Evolutionary conservation across 176 grass and related monocot genomes (phyloP), one percentile per base, ranked within the genome.

Genomic region (Pontederia paniculata): DNA sequence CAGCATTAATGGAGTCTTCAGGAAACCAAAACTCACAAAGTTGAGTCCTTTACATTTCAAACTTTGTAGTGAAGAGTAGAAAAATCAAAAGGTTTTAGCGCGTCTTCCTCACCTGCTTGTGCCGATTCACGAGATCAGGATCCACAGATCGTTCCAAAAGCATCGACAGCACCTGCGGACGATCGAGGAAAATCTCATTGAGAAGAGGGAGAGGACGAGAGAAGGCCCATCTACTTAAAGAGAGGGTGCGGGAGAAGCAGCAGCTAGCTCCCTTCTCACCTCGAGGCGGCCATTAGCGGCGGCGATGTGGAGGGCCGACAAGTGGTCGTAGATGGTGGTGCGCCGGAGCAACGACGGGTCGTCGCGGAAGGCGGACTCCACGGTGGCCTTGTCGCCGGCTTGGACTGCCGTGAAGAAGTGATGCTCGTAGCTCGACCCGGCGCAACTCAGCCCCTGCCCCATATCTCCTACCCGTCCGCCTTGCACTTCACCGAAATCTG

Each of bases 231-330:
- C 1, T 22, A 63, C 11, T 31, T 22, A 23, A 62, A 21, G 3
- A 47, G 16, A 59, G 21, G 28, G 7, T 7, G 2, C 15, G 2
- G 64, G 28, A 54, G 57, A 64, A 72, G 58, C 1, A 50, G 21
- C 12, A 54, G 17, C 10, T 17, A 15, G 42, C 7, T 21, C 23
- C 8, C 59, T 42, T 15, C 76, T 37, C 66, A 93, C 94, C 55
- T 99, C 80, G 45, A 88, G 68, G 75, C 85, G 81, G 62, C 94
- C 94, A 75, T 99, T 85, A 4, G 94, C 94, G 12, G 94, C 87
- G 43, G 94, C 94, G 78, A 99, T 93, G 83, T 99, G 94, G 69
- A 99, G 87, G 9, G 87, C 87, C 17, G 94, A 99, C 50, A 99
- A 80, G 58, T 83, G 94, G 74, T 99, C 94, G 75, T 93, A 99